Evolutionary conservation across 768 basidiomycete species (phyloP), one percentile per base, ranked within the genome.

Genomic region (Amyloporia xantha): DNA sequence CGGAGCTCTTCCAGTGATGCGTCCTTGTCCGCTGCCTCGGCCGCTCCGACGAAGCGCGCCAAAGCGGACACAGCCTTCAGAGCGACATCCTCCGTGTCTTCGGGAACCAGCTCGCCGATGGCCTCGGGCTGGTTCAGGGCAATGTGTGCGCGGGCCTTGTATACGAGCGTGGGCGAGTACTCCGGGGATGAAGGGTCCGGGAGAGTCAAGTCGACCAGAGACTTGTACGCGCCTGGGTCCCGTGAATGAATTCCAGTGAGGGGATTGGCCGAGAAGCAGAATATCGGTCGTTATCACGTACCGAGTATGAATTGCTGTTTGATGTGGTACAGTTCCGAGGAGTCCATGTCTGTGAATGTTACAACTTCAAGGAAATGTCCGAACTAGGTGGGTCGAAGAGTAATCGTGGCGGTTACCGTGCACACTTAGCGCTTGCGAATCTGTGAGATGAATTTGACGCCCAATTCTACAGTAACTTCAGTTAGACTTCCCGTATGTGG

Each of bases 281-380:
- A n/a, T n/a, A n/a, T n/a, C 26, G 23, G 26, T 39, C 20, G 17
- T 21, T 21, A 4, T 2, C 26, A 56, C 57, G 47, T 64, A 84
- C 84, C 84, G 20, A 91, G 78, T 28, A 79, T 74, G 61, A 91
- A 91, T 56, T 86, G 86, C 52, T 89, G 82, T 63, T 80, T 83
- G 65, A 82, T 67, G 55, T 80, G 75, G 64, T 84, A 87, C 4
- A 86, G 67, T 47, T 82, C 72, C 5, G 79, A 73, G 3, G 81
- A 83, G 44, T 75, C 75, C 79, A 80, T 79, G 41, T 27, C 27
- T n/a, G n/a, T n/a, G n/a, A n/a, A n/a, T n/a, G n/a, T n/a, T n/a
- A n/a, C n/a, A n/a, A n/a, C n/a, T n/a, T n/a, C n/a, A n/a, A n/a
- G n/a, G n/a, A n/a, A n/a, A n/a, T n/a, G n/a, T n/a, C n/a, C n/a